Conservation (phyloP, 176 grass and related monocot genomes). For the Pharus latifolius region DNA sequence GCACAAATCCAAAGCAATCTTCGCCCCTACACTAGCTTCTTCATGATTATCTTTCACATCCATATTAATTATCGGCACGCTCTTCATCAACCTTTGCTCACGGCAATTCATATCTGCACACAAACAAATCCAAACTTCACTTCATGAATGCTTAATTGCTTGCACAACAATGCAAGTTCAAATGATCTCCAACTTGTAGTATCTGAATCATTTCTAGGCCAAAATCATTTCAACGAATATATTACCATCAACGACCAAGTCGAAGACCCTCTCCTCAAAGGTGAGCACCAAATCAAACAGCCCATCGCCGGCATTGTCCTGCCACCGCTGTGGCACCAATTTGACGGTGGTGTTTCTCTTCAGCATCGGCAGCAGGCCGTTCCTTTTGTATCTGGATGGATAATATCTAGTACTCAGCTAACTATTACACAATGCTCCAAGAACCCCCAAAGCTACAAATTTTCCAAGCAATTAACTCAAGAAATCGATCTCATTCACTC, state of each 20-base stretch:
- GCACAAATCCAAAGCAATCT: constrained; percentile 86
- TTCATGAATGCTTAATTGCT: not conserved
- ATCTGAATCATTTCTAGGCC: not conserved
- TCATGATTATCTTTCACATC: constrained; percentile 99
- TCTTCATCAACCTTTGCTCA: constrained; percentile 57
- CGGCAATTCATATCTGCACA: constrained; percentile 87
- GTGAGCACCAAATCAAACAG: constrained; percentile 75
- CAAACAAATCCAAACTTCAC: not conserved
- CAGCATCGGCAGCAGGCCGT: constrained; percentile 90
- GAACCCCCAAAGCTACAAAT: not conserved
- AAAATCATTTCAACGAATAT: not conserved
- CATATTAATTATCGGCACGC: constrained; percentile 78
- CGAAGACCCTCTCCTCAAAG: constrained; percentile 94
- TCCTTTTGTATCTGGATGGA: constrained; percentile 79
- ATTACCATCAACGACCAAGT: constrained; percentile 78
- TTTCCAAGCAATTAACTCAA: not conserved
- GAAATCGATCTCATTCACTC: not conserved
- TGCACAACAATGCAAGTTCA: not conserved
- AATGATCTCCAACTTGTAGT: not conserved
- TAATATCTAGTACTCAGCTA: not conserved
- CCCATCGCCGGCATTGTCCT: constrained; percentile 62
- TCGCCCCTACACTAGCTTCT: constrained; percentile 87
- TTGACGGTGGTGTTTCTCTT: constrained; percentile 85
- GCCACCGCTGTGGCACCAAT: constrained; percentile 79
- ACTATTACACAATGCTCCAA: not conserved